Conservation (phyloP, 208 protist species). For the Acanthamoeba polyphaga region DNA sequence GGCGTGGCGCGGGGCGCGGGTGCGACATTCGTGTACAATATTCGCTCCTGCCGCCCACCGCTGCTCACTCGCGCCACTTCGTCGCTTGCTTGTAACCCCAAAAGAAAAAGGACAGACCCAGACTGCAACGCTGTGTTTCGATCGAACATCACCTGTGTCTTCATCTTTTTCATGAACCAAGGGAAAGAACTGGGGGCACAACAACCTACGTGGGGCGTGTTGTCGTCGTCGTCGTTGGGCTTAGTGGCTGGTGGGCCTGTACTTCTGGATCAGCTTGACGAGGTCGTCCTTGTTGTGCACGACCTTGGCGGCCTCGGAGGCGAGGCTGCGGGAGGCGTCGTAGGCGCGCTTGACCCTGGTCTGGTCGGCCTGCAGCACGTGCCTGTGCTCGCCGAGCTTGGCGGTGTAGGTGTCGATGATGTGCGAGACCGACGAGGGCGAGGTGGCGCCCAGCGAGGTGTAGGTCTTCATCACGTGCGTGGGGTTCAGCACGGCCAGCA, state of each 20-base stretch:
- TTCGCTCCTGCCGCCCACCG: neutral
- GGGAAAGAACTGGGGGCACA: too few relatives aligned
- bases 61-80: too few relatives aligned
- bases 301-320: neutral
- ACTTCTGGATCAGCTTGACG: conserved; percentile 35
- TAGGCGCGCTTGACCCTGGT: neutral
- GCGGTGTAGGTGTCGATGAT: conserved; percentile 36
- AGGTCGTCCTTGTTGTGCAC: conserved; percentile 48
- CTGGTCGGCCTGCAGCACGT: neutral
- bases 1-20: too few relatives aligned
- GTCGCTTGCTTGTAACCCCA: too few relatives aligned
- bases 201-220: too few relatives aligned
- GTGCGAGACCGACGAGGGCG: neutral
- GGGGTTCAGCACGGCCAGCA: conserved; percentile 17
- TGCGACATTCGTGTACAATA: neutral
- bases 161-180: too few relatives aligned
- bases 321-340: neutral
- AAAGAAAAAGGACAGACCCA: too few relatives aligned
- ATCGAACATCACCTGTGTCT: too few relatives aligned
- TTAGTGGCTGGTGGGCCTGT: conserved; percentile 45
- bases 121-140: too few relatives aligned
- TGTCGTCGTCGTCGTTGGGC: neutral
- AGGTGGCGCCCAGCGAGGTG: conserved; percentile 42
- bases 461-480: conserved; percentile 32
- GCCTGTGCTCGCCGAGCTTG: neutral